phyloP scores from a whole-genome alignment of 2,329 filamentous ascomycete species.

The Neonectria coccinea region DNA sequence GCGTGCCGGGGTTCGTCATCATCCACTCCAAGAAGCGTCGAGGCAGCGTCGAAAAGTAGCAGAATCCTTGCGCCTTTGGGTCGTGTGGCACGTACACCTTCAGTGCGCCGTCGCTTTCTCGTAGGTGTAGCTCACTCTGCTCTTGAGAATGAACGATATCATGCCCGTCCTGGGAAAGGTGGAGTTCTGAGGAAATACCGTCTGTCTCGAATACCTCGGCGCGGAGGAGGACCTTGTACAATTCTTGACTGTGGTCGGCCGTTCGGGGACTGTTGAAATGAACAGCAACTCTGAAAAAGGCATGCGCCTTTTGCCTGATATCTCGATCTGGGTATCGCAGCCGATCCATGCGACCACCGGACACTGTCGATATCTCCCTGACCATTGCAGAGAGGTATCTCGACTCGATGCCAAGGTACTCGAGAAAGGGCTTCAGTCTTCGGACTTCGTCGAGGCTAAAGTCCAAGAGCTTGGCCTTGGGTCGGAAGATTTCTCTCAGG shows the following conservation, averaged over 20 bases:
- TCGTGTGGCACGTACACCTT: slow-evolving; percentile 50
- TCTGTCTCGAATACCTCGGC: slow-evolving; percentile 47
- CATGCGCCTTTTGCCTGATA: slow-evolving; percentile 47
- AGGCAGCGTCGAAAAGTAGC: slow-evolving; percentile 46
- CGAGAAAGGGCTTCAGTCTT: slow-evolving; percentile 47
- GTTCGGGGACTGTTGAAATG: slow-evolving; percentile 39
- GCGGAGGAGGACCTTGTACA: slow-evolving; percentile 31
- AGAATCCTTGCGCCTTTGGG: slow-evolving; percentile 43
- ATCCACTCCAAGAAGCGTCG: slow-evolving; percentile 50
- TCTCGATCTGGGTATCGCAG: slow-evolving; percentile 43
- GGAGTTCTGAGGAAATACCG: slow-evolving; percentile 45
- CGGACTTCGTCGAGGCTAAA: slow-evolving; percentile 51
- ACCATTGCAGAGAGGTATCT: slow-evolving; percentile 50
- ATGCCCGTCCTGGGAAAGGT: slow-evolving; percentile 45
- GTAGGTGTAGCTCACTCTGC: slow-evolving; percentile 46
- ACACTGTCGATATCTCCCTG: slow-evolving; percentile 50
- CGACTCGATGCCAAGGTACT: slow-evolving; percentile 48
- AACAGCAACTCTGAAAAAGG: slow-evolving; percentile 44
- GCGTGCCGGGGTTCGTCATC: slow-evolving; percentile 46
- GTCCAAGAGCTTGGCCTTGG: slow-evolving; percentile 49
- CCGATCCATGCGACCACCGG: slow-evolving; percentile 18
- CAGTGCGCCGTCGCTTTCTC: slow-evolving; percentile 38
- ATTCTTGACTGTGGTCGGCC: background rate
- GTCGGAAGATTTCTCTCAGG: slow-evolving; percentile 43
- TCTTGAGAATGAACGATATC: slow-evolving; percentile 33